Percentiles rank a stretch among this genome's conserved stretches.
Evolutionary conservation across 2,329 filamentous ascomycete genomes (phyloP).

Genomic region (Zasmidium angulare): DNA sequence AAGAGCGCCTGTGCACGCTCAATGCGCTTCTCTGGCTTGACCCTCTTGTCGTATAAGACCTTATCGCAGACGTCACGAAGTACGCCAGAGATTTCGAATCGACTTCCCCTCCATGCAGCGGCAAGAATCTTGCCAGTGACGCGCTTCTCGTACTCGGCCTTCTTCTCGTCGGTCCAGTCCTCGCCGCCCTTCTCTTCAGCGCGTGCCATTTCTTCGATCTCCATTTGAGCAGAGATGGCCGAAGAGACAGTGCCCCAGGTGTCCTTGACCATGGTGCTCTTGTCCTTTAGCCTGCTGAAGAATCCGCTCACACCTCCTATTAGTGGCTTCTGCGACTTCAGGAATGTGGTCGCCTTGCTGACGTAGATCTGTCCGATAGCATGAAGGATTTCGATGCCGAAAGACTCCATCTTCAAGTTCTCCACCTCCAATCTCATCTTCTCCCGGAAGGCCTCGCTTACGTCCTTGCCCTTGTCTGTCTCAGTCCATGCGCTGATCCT

Average conservation of each 20-base stretch:
- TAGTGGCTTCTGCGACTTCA: conserved; percentile 95
- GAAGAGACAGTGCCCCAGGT: conserved; percentile 98
- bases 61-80: conserved; percentile 90
- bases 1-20: conserved; percentile 89
- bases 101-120: conserved; percentile 92
- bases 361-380: conserved; percentile 91
- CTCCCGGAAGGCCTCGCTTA: conserved; percentile 85
- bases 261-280: conserved; percentile 94
- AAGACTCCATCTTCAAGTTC: conserved; percentile 98
- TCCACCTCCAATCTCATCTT: conserved; percentile 95
- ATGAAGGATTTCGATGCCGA: conserved; percentile 92
- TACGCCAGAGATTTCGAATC: conserved; percentile 97
- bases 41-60: conserved; percentile 75
- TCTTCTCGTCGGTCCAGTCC: conserved; percentile 97
- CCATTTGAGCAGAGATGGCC: conserved; percentile 95
- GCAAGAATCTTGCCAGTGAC: conserved; percentile 98
- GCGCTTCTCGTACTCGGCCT: conserved; percentile 89
- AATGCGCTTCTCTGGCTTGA: conserved; percentile 78
- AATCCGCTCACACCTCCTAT: conserved; percentile 81
- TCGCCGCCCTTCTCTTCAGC: conserved; percentile 92
- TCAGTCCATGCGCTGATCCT: conserved; percentile 95
- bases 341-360: conserved; percentile 78
- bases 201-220: conserved; percentile 98
- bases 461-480: conserved; percentile 83
- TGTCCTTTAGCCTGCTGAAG: conserved; percentile 91